Evolutionary conservation across 768 basidiomycete species (phyloP).

Genomic region (Chalciporus pseudorubinellus): DNA sequence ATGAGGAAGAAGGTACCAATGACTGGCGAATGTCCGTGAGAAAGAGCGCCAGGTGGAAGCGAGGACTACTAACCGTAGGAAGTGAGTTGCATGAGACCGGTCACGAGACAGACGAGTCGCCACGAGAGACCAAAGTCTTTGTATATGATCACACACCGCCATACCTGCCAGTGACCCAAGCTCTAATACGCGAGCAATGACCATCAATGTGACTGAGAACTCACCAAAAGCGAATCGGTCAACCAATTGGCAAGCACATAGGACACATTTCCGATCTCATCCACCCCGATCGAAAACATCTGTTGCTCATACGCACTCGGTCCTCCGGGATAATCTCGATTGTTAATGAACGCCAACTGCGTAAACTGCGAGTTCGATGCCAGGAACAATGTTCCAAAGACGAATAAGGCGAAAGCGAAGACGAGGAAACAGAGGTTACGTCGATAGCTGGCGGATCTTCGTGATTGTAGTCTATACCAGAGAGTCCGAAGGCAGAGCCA

Average conservation of each 20-base stretch:
- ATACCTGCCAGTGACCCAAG: slow-evolving; percentile 17
- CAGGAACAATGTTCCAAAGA: slow-evolving; percentile 24
- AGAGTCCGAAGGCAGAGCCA: slow-evolving; percentile 24
- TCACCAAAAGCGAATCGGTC: slow-evolving; percentile 25
- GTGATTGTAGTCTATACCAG: slow-evolving; percentile 13
- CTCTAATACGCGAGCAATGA: not conserved
- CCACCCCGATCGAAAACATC: slow-evolving; percentile 28
- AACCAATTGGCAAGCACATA: slow-evolving; percentile 32
- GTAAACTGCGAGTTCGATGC: slow-evolving; percentile 29
- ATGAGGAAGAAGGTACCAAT: slow-evolving; percentile 24
- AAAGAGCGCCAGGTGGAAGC: not conserved
- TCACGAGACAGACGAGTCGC: slow-evolving; percentile 15
- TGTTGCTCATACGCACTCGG: slow-evolving; percentile 22
- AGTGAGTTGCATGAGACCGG: slow-evolving; percentile 23
- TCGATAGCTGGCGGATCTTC: slow-evolving; percentile 7
- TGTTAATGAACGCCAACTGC: slow-evolving; percentile 29
- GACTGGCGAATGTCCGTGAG: slow-evolving; percentile 19
- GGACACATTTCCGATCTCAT: slow-evolving; percentile 24
- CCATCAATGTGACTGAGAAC: not conserved
- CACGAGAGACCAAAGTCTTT: slow-evolving; percentile 16
- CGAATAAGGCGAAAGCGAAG: slow-evolving; percentile 23
- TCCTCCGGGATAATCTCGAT: slow-evolving; percentile 27
- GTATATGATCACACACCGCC: slow-evolving; percentile 31
- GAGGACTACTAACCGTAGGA: slow-evolving; percentile 24
- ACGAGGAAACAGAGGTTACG: slow-evolving; percentile 23